Evolutionary conservation across 345 rosid genomes (phyloP), one percentile per base, ranked within the genome.

Genomic region (Populus alba): DNA sequence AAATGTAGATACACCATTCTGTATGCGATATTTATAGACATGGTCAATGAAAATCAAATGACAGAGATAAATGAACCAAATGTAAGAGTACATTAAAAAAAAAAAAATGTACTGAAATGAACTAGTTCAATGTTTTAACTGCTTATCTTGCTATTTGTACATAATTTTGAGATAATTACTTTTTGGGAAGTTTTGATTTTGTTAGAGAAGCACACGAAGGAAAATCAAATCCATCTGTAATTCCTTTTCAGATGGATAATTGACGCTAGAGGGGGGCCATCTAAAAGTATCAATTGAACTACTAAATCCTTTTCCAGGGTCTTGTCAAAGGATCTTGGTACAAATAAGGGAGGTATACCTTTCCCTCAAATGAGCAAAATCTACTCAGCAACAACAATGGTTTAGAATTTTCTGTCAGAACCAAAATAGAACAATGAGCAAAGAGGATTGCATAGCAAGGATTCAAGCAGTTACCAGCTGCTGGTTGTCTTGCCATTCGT

Each of bases 401-500:
- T 18, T 20, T 53, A 53, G 10, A 53, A 53, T 20, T 53, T 53
- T 53, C 59, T 18, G 10, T 53, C 23, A 22, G 20, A 20, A 53
- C 59, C 1, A 53, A 53, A 53, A 53, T 53, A 20, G 8, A 20
- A 53, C 59, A 53, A 51, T 17, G 23, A 53, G 23, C 23, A 53
- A 9, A 53, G 23, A 53, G 23, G 59, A 53, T 53, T 18, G 8
- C 59, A 20, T 43, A 25, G 31, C 31, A 59, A 39, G 66, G 13
- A 27, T 27, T 70, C 75, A 70, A 18, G 61, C 25, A 25, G 16
- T 25, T 77, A 77, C 80, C 75, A 59, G 68, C 43, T 41, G 75
- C 17, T 59, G 68, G 75, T 45, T 41, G 68, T 70, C 75, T 59
- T 77, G 75, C 80, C 74, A 70, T 22, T 61, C 70, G 1, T 70